A percentile compares a stretch with the other conserved stretches of the same genome.
phyloP scores from a whole-genome alignment of 2,329 filamentous ascomycete species.

The Zasmidium citrigriseum region DNA sequence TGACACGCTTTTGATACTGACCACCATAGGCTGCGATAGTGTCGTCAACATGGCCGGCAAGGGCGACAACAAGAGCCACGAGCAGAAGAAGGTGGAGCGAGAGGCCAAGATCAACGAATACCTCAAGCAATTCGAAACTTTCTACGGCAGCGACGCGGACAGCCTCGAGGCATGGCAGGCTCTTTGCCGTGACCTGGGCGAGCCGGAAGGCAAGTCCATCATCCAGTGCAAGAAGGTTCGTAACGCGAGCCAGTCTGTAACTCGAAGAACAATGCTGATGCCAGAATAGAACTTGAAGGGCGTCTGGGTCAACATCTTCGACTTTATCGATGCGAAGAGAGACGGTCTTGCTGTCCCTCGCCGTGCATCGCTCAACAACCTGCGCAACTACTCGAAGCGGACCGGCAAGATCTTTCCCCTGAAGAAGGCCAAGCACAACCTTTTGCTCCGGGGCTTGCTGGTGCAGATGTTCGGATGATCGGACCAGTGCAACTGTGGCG shows the following conservation, averaged over 20 bases:
- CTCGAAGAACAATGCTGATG: not conserved
- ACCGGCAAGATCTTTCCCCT: constrained; percentile 18
- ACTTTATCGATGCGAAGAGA: constrained; percentile 18
- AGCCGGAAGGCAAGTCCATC: constrained; percentile 14
- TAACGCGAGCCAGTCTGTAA: not conserved
- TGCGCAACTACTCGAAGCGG: constrained; percentile 19
- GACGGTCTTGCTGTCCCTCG: constrained; percentile 1
- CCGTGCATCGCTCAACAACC: constrained; percentile 8
- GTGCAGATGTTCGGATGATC: constrained; percentile 6
- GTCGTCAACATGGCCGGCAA: too few relatives aligned
- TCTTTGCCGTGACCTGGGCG: constrained; percentile 23
- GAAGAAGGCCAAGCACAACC: constrained; percentile 21
- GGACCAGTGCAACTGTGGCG: not conserved
- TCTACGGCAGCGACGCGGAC: constrained; percentile 7
- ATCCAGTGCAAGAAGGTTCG: constrained; percentile 24
- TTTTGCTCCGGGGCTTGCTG: constrained; percentile 18
- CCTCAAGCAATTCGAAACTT: not conserved
- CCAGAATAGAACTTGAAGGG: constrained; percentile 13
- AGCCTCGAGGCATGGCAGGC: constrained; percentile 15
- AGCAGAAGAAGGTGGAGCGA: not conserved
- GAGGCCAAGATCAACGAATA: not conserved
- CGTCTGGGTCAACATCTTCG: constrained; percentile 22
- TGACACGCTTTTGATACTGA: too few relatives aligned
- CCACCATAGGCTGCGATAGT: too few relatives aligned
- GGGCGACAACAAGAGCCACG: not conserved